These are phyloP conservation scores for Agaricus blazei DNA, from an alignment of 768 basidiomycete genomes.

Conservation along the genomic window DNA sequence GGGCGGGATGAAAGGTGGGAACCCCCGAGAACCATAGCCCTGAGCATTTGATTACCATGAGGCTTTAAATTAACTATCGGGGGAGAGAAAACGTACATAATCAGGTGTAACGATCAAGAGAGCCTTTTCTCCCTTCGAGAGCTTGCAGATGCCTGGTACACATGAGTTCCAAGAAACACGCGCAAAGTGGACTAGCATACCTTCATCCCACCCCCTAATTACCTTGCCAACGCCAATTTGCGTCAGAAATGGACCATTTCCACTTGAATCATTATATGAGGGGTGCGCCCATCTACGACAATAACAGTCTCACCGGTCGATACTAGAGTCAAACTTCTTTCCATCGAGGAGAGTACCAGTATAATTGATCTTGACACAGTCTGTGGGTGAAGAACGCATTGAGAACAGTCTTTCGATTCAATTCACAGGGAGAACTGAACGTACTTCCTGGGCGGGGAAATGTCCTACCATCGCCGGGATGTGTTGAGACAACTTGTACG, in stretches of 20 bases:
- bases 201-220: constrained; percentile 7
- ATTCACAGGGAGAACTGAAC: constrained; percentile 22
- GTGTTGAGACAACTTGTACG: constrained; percentile 56
- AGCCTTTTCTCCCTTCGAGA: constrained; percentile 77
- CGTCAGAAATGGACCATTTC: constrained; percentile 3
- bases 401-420: constrained; percentile 10
- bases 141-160: constrained; percentile 61
- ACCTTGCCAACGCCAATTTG: constrained; percentile 8
- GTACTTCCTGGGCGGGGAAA: constrained; percentile 71
- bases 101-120: constrained; percentile 65
- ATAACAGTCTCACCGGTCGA: constrained; percentile 53
- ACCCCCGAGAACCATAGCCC: constrained; percentile 70
- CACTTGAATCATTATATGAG: not conserved
- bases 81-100: constrained; percentile 47
- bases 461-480: constrained; percentile 54
- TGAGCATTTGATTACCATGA: no score
- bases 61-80: constrained; percentile 27
- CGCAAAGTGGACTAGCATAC: not conserved
- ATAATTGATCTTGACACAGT: constrained; percentile 75
- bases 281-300: not conserved
- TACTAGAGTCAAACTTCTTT: constrained; percentile 67
- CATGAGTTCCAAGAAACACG: not conserved
- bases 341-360: constrained; percentile 67
- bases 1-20: constrained; percentile 74
- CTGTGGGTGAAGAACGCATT: constrained; percentile 27